Evolutionary conservation across 306 rosid genomes (phyloP), one percentile per base, ranked within the genome.

Genomic region (Phaseolus lunatus): DNA sequence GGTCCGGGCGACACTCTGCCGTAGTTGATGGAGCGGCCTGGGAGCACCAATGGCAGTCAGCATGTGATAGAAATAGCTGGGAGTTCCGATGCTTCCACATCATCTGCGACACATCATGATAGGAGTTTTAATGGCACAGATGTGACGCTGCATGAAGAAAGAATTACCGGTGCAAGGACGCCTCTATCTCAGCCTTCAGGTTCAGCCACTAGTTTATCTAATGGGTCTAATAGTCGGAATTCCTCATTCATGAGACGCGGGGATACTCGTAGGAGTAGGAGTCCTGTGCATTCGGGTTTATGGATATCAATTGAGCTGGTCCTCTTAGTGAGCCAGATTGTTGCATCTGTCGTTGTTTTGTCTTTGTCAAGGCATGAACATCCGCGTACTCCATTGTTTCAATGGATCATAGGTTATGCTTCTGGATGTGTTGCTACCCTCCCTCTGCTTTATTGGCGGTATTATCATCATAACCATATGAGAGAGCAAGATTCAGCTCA

Each of bases 401-500:
- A 81, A 3, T 95, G 99, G 99, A 86, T 95, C 50, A 81, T 95
- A 29, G 97, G 99, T 15, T 92, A 92, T 86, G 97, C 97, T 71
- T 83, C 88, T 68, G 99, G 99, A 70, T 90, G 99, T 82, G 86
- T 85, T 89, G 96, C 97, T 70, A 95, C 89, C 39, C 90, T 95
- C 62, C 99, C 99, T 84, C 88, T 95, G 76, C 96, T 95, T 63
- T 92, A 84, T 78, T 95, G 99, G 99, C 90, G 99, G 75, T 95
- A 92, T 84, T 81, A 82, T 79, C 91, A 90, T 79, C 91, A 87
- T 78, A 90, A 84, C 81, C 97, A 85, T 83, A 65, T 45, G 78
- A 81, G 91, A 77, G 99, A 88, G 66, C 97, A 87, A 80, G 94
- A 88, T 47, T 70, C 87, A 44, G 19, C 89, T 69, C 98, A 90